phyloP scores from a whole-genome alignment of 345 rosid species.

The Dipteronia sinensis region DNA sequence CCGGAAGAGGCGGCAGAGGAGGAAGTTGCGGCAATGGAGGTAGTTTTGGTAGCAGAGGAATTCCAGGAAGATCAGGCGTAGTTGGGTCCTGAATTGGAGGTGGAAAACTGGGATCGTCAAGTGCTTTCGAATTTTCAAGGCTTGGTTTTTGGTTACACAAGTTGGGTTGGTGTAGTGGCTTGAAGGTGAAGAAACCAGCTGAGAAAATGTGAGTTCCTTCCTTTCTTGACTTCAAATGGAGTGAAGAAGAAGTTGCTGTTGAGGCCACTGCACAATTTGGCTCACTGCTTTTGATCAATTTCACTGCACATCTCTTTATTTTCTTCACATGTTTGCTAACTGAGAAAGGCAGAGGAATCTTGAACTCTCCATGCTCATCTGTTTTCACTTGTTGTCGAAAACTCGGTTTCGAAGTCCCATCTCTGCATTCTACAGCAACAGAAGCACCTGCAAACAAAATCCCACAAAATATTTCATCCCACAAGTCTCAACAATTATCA shows the following conservation, averaged over 20 bases:
- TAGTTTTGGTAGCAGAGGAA: constrained; percentile 46
- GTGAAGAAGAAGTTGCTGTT: constrained; percentile 58
- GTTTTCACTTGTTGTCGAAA: constrained; percentile 68
- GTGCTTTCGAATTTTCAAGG: constrained; percentile 3
- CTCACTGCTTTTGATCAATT: constrained; percentile 66
- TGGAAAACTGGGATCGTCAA: constrained; percentile 40
- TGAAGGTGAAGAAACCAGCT: constrained; percentile 91
- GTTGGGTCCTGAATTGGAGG: constrained; percentile 45
- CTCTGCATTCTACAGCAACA: constrained; percentile 74
- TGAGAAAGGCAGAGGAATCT: constrained; percentile 61
- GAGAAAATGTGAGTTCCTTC: constrained; percentile 66
- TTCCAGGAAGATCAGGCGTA: constrained; percentile 31
- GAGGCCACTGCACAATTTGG: constrained; percentile 78
- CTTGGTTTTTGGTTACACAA: constrained; percentile 66
- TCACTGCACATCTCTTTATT: constrained; percentile 74
- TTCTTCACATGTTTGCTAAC: constrained; percentile 64
- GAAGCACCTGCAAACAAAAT: constrained; percentile 61
- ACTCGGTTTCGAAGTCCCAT: constrained; percentile 40
- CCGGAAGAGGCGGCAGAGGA: constrained; percentile 52
- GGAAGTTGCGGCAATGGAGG: constrained; percentile 56
- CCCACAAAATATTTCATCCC: neutral
- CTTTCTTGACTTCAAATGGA: constrained; percentile 54
- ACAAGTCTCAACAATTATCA: neutral
- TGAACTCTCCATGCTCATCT: constrained; percentile 69
- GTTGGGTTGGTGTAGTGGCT: constrained; percentile 62